Conservation (phyloP, 2,329 filamentous ascomycete species). For the Fusarium sp. region DNA sequence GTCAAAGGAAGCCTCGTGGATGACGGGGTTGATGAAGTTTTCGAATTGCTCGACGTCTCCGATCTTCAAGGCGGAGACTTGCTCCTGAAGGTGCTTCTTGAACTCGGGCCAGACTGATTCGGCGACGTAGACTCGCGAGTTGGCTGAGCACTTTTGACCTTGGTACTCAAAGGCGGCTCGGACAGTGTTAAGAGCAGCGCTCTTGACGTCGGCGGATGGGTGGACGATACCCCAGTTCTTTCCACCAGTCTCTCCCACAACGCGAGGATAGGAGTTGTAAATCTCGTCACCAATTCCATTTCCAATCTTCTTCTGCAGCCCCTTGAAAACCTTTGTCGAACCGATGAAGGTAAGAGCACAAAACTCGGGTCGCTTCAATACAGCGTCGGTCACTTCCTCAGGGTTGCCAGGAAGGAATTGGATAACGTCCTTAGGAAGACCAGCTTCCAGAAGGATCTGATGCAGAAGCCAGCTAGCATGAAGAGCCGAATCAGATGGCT, state of each 20-base stretch:
- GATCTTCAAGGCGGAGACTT: conserved; percentile 49
- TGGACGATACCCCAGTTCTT: conserved; percentile 63
- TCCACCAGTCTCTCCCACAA: conserved; percentile 60
- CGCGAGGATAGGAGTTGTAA: conserved; percentile 50
- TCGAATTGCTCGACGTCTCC: conserved; percentile 51
- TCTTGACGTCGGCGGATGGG: conserved; percentile 26
- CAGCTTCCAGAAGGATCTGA: conserved; percentile 52
- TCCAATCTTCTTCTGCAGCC: conserved; percentile 46
- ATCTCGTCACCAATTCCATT: conserved; percentile 45
- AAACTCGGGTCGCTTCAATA: conserved; percentile 50
- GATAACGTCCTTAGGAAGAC: conserved; percentile 50
- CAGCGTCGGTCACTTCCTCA: conserved; percentile 46
- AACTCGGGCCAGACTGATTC: conserved; percentile 38
- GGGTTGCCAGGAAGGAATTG: conserved; percentile 52
- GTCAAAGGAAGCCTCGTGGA: conserved; percentile 56
- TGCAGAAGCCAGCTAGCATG: conserved; percentile 49
- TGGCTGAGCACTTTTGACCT: conserved; percentile 33
- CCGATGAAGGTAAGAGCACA: conserved; percentile 51
- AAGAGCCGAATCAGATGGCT: conserved; percentile 48
- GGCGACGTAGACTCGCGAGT: conserved; percentile 39
- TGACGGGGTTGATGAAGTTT: conserved; percentile 59
- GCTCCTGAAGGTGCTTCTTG: conserved; percentile 44
- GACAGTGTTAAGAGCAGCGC: conserved; percentile 28
- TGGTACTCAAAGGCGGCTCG: conserved; percentile 32
- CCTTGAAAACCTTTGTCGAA: conserved; percentile 50